Evolutionary conservation across 495 filamentous ascomycete species (phyloP).

Genomic region (Penicillium macrosclerotiorum): DNA sequence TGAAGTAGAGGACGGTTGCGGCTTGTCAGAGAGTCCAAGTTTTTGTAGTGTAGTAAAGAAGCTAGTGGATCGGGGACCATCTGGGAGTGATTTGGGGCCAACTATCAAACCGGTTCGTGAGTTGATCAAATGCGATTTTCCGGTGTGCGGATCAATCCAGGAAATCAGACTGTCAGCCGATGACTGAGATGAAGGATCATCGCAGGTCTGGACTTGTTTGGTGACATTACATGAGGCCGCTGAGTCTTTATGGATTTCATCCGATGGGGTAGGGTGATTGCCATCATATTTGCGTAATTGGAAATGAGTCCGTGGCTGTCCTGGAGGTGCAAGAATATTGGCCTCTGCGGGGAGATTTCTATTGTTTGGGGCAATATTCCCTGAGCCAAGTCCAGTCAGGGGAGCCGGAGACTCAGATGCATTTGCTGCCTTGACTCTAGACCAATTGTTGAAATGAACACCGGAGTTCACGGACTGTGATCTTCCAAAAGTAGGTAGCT

Average conservation of each 20-base stretch:
- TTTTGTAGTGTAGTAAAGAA: background rate
- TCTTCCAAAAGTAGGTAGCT: conserved; percentile 35
- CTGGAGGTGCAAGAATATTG: background rate
- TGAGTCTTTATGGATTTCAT: too few relatives aligned
- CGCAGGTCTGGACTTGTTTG: background rate
- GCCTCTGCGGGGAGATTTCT: background rate
- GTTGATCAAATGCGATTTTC: conserved; percentile 56
- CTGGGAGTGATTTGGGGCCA: background rate
- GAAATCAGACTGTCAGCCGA: conserved; percentile 39
- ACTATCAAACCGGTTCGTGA: conserved; percentile 59
- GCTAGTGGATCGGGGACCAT: background rate
- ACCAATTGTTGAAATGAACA: conserved; percentile 59
- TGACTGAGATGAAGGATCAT: background rate
- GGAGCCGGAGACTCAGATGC: background rate
- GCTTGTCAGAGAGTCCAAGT: conserved; percentile 1
- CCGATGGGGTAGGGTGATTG: too few relatives aligned
- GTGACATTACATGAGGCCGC: background rate
- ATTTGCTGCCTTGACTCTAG: conserved; percentile 63
- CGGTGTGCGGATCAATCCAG: conserved; percentile 71
- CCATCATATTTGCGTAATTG: too few relatives aligned
- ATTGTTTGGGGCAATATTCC: background rate
- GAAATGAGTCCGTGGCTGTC: background rate
- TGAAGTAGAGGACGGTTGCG: conserved; percentile 8
- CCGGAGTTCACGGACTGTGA: conserved; percentile 7
- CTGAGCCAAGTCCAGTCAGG: background rate